Evolutionary conservation across 176 grass and related monocot genomes (phyloP).

Genomic region (Poa pratensis): DNA sequence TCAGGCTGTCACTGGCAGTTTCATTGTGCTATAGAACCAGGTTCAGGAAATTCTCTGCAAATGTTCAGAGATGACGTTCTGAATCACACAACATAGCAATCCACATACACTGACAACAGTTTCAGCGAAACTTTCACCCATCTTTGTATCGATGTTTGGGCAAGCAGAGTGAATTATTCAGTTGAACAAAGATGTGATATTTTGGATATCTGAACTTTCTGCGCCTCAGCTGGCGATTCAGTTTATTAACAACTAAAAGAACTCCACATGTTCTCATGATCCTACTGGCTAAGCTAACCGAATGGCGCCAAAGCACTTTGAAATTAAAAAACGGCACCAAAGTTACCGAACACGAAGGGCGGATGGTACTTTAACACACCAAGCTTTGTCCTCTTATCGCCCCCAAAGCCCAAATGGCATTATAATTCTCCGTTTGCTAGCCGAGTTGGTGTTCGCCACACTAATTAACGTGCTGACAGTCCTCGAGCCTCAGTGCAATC

Average conservation of each 20-base stretch:
- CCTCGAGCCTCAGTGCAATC: too few species aligned
- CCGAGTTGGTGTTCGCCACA: neutral
- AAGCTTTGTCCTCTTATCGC: constrained; percentile 28
- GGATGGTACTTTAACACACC: neutral
- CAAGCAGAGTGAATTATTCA: neutral
- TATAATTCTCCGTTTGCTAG: neutral
- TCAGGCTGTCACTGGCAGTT: neutral
- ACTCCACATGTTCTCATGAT: constrained; percentile 26
- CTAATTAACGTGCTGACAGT: neutral
- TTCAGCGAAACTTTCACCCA: neutral
- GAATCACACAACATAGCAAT: neutral
- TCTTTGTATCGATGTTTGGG: neutral
- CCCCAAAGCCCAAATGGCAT: constrained; percentile 4
- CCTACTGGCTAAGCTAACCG: neutral
- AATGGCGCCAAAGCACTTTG: constrained; percentile 7
- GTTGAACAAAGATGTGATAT: neutral
- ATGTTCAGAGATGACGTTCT: neutral
- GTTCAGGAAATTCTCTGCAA: neutral
- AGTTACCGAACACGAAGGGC: neutral
- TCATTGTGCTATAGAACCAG: neutral
- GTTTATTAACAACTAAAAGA: neutral
- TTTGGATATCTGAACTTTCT: constrained; percentile 11
- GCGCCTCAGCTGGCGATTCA: neutral
- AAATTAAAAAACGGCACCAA: constrained; percentile 3
- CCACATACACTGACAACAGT: too few species aligned